Base-by-base conservation (phyloP, 768 basidiomycete genomes). In the Lentinula aciculospora region DNA sequence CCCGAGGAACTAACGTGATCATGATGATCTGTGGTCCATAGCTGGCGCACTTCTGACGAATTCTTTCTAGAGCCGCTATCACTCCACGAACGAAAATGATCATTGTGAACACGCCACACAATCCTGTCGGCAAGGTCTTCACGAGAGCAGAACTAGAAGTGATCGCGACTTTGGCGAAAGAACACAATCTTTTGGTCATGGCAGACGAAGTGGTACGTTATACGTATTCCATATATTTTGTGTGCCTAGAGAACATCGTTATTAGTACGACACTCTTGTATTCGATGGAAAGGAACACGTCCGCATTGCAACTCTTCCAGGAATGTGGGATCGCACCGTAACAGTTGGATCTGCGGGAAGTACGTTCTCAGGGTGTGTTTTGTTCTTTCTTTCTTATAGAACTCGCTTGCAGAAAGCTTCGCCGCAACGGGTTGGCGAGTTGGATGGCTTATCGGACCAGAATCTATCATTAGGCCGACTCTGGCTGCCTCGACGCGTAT, bases 251-350 rank as follows among this genome's bases (percentile, higher is more conserved):
- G n/a, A 36, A 32, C 42, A 6, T 47, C 40, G 60, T 32, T 36
- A 17, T 31, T 61, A 96, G 90, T 99, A 99, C 71, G 97, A 99
- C 66, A 89, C 88, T 64, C 85, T 99, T 39, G 84, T 94, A 17
- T 97, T 88, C 63, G 92, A 94, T 64, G 83, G 80, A 36, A 86
- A 88, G 66, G 86, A 96, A 66, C 97, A 99, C 70, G 77, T 94
- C 58, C 87, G 96, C 54, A 89, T 98, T 64, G 95, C 96, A 3
- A 92, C 77, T 32, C 79, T 99, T 21, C 95, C 94, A 4, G 92
- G 94, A 19, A 97, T 98, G 92, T 98, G 95, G 95, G 92, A 98
- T 63, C 85, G 97, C 40, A 99, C 97, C 0, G 86, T 99, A 40
- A 98, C 96, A 5, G 92, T 98, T 56, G 86, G 89, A 42, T 95